Conservation (phyloP, 305 asterid species). For the Fraxinus sp. region DNA sequence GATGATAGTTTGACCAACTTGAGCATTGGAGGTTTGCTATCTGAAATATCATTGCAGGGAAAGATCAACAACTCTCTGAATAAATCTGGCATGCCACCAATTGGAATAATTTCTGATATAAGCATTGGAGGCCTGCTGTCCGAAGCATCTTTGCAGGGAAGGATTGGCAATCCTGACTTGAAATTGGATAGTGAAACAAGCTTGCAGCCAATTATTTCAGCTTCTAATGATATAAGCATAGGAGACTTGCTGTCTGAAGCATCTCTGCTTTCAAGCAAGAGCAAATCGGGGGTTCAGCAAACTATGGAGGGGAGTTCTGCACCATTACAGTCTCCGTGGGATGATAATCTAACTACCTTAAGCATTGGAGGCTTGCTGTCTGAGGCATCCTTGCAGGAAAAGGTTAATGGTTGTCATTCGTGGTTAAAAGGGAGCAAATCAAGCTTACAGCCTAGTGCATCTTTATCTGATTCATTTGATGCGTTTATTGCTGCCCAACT, state of each 20-base stretch:
- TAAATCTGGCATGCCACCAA: constrained; percentile 40
- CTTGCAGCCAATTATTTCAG: constrained; percentile 36
- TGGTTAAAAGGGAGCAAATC: constrained; percentile 39
- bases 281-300: constrained; percentile 31
- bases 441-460: constrained; percentile 32
- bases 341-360: constrained; percentile 54
- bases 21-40: constrained; percentile 83
- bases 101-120: constrained; percentile 39
- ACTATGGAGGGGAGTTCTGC: constrained; percentile 25
- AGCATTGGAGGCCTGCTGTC: constrained; percentile 54
- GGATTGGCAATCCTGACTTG: constrained; percentile 29
- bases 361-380: constrained; percentile 81
- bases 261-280: constrained; percentile 44
- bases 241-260: constrained; percentile 56
- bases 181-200: constrained; percentile 38
- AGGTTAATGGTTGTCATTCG: constrained; percentile 29
- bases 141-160: constrained; percentile 54
- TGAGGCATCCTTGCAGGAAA: constrained; percentile 64
- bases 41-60: constrained; percentile 72
- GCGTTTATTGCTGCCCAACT: constrained; percentile 39
- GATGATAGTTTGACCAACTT: constrained; percentile 70
- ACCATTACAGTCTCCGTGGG: constrained; percentile 51
- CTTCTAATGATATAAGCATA: constrained; percentile 41
- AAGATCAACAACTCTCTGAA: constrained; percentile 43
- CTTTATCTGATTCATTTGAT: constrained; percentile 40